phyloP scores from a whole-genome alignment of 1,284 basidiomycete genomes.

The Ganoderma multipileum region DNA sequence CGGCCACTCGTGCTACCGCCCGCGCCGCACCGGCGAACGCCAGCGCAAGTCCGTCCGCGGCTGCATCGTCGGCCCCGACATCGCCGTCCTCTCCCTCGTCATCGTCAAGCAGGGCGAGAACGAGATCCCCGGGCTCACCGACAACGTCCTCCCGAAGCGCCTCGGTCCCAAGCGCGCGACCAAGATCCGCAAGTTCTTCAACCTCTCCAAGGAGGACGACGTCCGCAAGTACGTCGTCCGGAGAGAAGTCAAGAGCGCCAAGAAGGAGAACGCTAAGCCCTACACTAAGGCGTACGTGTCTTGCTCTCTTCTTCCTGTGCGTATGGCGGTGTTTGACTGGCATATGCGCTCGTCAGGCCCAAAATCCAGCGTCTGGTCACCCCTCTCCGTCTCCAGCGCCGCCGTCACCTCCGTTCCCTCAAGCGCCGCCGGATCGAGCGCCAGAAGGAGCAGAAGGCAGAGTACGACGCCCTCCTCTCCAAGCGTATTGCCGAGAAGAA shows the following conservation, averaged over 20 bases:
- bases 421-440: conserved; percentile 89
- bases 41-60: conserved; percentile 99
- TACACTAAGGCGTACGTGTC: conserved; percentile 94
- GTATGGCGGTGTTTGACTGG: conserved; percentile 8
- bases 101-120: conserved; percentile 97
- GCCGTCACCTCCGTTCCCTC: conserved; percentile 91
- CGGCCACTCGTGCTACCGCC: conserved; percentile 98
- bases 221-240: conserved; percentile 97
- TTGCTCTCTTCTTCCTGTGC: conserved; percentile 10
- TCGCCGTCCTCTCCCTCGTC: conserved; percentile 93
- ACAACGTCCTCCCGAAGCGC: conserved; percentile 93
- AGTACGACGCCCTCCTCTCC: conserved; percentile 88
- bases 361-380: conserved; percentile 95
- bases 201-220: conserved; percentile 97
- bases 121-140: conserved; percentile 94
- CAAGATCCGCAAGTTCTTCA: conserved; percentile 98
- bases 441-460: conserved; percentile 95
- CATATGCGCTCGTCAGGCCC: conserved; percentile 52
- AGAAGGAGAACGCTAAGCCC: conserved; percentile 94
- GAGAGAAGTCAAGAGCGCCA: conserved; percentile 87
- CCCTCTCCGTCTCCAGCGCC: conserved; percentile 94
- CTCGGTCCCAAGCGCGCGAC: conserved; percentile 95
- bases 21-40: conserved; percentile 93
- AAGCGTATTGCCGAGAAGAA: conserved; percentile 96
- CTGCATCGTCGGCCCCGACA: conserved; percentile 97